These are phyloP conservation scores for Immersiporthe knoxdaviesiana DNA, from an alignment of 2,329 filamentous ascomycete species.

Conservation along the genomic window DNA sequence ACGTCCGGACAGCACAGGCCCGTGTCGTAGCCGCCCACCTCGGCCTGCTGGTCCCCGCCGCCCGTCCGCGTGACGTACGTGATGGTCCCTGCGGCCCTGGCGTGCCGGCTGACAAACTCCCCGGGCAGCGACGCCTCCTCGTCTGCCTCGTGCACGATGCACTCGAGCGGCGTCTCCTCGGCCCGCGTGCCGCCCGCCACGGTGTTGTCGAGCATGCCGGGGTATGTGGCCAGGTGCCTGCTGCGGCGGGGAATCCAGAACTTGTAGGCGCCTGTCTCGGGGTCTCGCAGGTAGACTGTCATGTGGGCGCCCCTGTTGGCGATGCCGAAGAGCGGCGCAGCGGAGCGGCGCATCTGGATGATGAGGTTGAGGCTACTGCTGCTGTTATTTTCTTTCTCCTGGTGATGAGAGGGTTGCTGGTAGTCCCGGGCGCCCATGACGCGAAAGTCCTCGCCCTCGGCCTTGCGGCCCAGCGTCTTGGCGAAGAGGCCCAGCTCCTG, in stretches of 20 bases:
- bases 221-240: conserved; percentile 68
- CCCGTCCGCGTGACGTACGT: conserved; percentile 71
- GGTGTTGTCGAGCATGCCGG: conserved; percentile 72
- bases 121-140: conserved; percentile 73
- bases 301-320: conserved; percentile 65
- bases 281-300: conserved; percentile 57
- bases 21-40: conserved; percentile 59
- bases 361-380: conserved; percentile 30
- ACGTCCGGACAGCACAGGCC: conserved; percentile 66
- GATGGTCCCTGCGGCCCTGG: conserved; percentile 61
- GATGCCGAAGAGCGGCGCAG: conserved; percentile 63
- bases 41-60: conserved; percentile 59
- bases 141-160: conserved; percentile 67
- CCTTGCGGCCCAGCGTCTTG: conserved; percentile 34
- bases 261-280: conserved; percentile 44
- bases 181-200: conserved; percentile 72
- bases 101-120: conserved; percentile 56
- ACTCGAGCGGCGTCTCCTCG: conserved; percentile 65
- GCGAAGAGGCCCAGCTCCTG: conserved; percentile 44
- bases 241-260: conserved; percentile 72
- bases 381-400: too few species aligned
- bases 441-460: conserved; percentile 42
- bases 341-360: conserved; percentile 45
- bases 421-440: conserved; percentile 35
- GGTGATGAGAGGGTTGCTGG: too few species aligned